These are phyloP conservation scores for Leishmania tarentolae DNA, from an alignment of 208 protist genomes.

Conservation along the genomic window DNA sequence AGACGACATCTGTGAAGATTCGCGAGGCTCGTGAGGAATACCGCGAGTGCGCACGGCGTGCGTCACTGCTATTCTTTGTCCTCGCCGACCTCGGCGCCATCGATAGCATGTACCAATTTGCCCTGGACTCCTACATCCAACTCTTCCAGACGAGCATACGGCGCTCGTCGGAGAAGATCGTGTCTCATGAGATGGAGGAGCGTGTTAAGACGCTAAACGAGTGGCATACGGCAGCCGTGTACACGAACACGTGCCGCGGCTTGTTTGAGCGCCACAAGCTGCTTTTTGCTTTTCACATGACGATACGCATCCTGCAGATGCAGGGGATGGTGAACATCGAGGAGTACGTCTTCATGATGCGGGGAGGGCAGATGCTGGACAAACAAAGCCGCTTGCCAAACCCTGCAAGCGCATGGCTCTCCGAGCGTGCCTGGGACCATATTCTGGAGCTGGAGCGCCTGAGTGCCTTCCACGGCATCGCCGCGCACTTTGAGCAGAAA, in stretches of 20 bases:
- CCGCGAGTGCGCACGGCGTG: constrained; percentile 93
- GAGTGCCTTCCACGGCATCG: constrained; percentile 94
- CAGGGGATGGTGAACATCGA: constrained; percentile 91
- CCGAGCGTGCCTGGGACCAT: constrained; percentile 96
- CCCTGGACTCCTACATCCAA: constrained; percentile 97
- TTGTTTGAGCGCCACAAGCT: constrained; percentile 99
- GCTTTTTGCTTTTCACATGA: constrained; percentile 99
- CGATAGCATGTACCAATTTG: constrained; percentile 99
- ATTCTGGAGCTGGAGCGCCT: constrained; percentile 97
- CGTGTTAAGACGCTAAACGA: constrained; percentile 96
- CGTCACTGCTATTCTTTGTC: constrained; percentile 98
- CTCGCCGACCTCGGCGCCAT: constrained; percentile 96
- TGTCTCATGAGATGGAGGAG: constrained; percentile 84
- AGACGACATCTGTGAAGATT: constrained; percentile 97
- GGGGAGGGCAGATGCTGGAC: constrained; percentile 96
- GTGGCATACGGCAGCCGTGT: constrained; percentile 98
- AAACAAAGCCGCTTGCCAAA: constrained; percentile 93
- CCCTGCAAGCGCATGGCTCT: constrained; percentile 96
- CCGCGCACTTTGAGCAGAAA: constrained; percentile 94
- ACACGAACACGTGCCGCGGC: constrained; percentile 97
- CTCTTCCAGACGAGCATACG: constrained; percentile 97
- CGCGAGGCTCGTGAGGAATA: constrained; percentile 96
- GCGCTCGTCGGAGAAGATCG: constrained; percentile 91
- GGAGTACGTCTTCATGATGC: constrained; percentile 98
- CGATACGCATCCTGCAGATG: constrained; percentile 95